Conservation (phyloP, 2,329 filamentous ascomycete species). For the Penicillium sp. region DNA sequence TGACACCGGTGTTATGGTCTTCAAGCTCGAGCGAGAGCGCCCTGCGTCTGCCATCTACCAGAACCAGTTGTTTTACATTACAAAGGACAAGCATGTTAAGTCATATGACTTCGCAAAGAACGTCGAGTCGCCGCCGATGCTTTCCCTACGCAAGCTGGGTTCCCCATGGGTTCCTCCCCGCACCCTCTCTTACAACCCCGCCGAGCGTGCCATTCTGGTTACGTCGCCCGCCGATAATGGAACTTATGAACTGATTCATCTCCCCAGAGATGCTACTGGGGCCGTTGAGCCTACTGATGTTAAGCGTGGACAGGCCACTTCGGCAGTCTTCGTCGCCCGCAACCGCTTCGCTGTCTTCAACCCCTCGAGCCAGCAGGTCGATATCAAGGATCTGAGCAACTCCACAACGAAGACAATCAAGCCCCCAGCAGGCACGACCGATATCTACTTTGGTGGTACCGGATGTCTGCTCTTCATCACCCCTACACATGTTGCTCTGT, state of each 20-base stretch:
- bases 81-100: conserved; percentile 94
- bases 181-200: conserved; percentile 92
- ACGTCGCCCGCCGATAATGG: conserved; percentile 85
- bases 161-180: conserved; percentile 89
- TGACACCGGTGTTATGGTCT: conserved; percentile 99
- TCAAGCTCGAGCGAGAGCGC: conserved; percentile 92
- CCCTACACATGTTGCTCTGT: conserved; percentile 77
- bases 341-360: conserved; percentile 95
- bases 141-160: conserved; percentile 92
- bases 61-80: conserved; percentile 94
- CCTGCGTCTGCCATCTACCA: conserved; percentile 89
- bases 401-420: conserved; percentile 94
- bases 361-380: conserved; percentile 73
- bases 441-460: conserved; percentile 94
- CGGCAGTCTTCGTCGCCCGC: conserved; percentile 90
- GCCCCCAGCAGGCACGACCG: conserved; percentile 76
- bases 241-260: conserved; percentile 84
- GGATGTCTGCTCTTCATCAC: conserved; percentile 87
- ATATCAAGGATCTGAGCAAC: conserved; percentile 94
- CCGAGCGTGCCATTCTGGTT: conserved; percentile 88
- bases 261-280: conserved; percentile 83
- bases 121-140: conserved; percentile 78
- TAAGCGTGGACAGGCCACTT: conserved; percentile 80
- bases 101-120: conserved; percentile 97
- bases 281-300: conserved; percentile 86